These are phyloP conservation scores for Parietaria judaica DNA, from an alignment of 306 rosid species.

Conservation along the genomic window DNA sequence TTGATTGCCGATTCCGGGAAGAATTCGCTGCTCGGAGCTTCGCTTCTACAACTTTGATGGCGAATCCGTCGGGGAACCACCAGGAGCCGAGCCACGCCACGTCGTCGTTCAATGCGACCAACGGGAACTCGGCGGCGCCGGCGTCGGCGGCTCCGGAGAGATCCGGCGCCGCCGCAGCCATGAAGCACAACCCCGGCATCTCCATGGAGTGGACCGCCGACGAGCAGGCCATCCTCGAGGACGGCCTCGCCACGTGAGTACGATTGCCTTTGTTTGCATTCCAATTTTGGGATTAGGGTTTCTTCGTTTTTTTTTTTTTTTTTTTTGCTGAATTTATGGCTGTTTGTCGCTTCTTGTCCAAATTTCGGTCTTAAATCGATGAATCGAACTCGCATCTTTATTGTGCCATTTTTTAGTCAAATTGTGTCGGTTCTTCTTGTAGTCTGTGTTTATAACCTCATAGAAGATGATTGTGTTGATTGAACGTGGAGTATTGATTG, in stretches of 20 bases:
- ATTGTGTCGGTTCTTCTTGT: too few species aligned
- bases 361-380: neutral
- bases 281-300: constrained; percentile 2
- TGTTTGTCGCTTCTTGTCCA: neutral
- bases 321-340: neutral
- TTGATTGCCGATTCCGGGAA: constrained; percentile 31
- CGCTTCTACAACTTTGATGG: constrained; percentile 32
- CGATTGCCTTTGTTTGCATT: constrained; percentile 3
- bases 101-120: constrained; percentile 55
- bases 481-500: neutral
- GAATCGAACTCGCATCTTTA: neutral
- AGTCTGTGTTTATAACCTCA: too few species aligned
- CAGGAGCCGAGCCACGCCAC: constrained; percentile 66
- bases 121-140: constrained; percentile 47
- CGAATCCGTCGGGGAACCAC: constrained; percentile 61
- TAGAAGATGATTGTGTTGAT: neutral
- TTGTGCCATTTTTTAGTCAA: too few species aligned
- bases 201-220: constrained; percentile 78
- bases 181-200: constrained; percentile 95
- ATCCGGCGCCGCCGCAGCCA: constrained; percentile 42
- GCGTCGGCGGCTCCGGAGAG: constrained; percentile 48
- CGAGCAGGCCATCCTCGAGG: constrained; percentile 75
- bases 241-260: constrained; percentile 74
- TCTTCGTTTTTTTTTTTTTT: neutral
- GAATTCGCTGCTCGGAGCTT: constrained; percentile 16